Conservation (phyloP, 1,284 basidiomycete genomes). For the Irpex rosettiformis region DNA sequence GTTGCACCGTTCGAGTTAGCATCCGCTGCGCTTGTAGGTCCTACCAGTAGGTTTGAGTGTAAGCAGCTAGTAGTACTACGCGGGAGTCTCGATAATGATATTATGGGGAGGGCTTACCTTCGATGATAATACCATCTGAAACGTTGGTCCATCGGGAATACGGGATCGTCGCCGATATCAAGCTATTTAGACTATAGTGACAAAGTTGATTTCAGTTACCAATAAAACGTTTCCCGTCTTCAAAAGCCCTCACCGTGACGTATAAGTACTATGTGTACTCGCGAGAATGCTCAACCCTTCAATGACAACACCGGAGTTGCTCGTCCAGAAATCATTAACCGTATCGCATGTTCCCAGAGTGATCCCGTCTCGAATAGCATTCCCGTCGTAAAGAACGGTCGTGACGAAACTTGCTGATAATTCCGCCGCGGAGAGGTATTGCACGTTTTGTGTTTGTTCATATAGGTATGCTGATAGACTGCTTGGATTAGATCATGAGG, state of each 20-base stretch:
- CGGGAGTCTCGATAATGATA: no score
- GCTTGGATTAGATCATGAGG: not conserved
- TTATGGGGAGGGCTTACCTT: not conserved
- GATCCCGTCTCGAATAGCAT: conserved; percentile 2
- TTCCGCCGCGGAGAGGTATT: conserved; percentile 2
- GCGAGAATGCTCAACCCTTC: not conserved
- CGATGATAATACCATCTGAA: not conserved
- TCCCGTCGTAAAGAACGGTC: not conserved
- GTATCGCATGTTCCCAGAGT: conserved; percentile 1
- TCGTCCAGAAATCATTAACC: not conserved
- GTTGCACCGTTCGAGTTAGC: not conserved
- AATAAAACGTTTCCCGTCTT: not conserved
- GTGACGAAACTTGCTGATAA: conserved; percentile 6
- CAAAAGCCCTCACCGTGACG: not conserved
- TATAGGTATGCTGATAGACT: not conserved
- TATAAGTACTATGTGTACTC: not conserved
- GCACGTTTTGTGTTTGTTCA: not conserved
- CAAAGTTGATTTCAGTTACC: not conserved
- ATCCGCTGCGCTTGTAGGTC: not conserved
- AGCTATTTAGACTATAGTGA: not conserved
- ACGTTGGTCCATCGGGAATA: not conserved
- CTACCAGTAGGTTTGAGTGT: no score
- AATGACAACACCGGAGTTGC: not conserved
- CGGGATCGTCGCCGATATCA: not conserved
- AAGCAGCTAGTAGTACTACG: no score